Conservation (phyloP, 2,329 filamentous ascomycete genomes). For the Colletotrichum higginsianum region DNA sequence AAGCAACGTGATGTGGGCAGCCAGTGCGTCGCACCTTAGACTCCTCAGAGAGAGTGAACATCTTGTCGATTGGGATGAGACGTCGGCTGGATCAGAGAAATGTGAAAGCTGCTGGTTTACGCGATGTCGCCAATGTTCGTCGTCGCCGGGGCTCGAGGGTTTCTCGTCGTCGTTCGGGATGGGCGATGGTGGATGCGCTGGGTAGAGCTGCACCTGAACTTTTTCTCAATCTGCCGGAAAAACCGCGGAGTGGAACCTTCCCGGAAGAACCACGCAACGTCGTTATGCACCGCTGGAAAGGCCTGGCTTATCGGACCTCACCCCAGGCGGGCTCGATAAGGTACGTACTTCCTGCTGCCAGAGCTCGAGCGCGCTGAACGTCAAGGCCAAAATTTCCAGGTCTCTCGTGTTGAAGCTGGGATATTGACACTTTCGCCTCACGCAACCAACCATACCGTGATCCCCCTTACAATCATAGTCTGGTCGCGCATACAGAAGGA, state of each 20-base stretch:
- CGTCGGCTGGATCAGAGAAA: not conserved
- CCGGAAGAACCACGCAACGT: conserved; percentile 36
- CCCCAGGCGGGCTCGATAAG: conserved; percentile 10
- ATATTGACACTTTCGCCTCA: not conserved
- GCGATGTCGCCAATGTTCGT: conserved; percentile 12
- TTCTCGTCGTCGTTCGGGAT: conserved; percentile 38
- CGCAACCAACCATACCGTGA: not conserved
- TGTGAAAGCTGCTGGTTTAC: not conserved
- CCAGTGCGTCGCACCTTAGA: conserved; percentile 79
- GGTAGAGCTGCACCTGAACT: conserved; percentile 33
- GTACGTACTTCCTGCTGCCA: conserved; percentile 27
- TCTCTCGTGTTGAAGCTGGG: not conserved
- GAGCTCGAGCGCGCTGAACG: conserved; percentile 34
- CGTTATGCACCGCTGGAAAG: not conserved
- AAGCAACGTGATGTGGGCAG: conserved; percentile 9
- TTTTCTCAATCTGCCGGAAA: conserved; percentile 38
- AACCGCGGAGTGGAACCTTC: conserved; percentile 28
- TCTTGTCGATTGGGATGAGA: conserved; percentile 52
- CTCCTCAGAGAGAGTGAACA: conserved; percentile 89
- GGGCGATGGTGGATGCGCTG: conserved; percentile 32
- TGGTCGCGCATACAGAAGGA: not conserved
- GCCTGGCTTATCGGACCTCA: conserved; percentile 31
- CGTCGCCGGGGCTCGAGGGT: conserved; percentile 30
- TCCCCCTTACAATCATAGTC: not conserved
- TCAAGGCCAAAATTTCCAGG: conserved; percentile 39